Evolutionary conservation across 345 rosid genomes (phyloP).

Genomic region (Leavenworthia alabamica): DNA sequence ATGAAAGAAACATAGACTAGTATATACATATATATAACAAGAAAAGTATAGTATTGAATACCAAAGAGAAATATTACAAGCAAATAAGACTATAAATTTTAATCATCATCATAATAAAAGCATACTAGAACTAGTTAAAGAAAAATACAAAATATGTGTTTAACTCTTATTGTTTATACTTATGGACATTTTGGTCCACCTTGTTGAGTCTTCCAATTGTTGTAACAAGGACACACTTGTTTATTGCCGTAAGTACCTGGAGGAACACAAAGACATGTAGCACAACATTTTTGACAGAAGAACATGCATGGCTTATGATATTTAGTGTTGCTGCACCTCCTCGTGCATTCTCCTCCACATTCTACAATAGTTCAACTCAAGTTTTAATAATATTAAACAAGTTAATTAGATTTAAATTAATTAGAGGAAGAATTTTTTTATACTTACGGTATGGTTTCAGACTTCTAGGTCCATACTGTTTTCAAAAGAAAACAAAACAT

Average conservation of each 20-base stretch:
- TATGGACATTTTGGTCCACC: slow-evolving; percentile 76
- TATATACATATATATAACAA: neutral
- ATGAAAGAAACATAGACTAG: neutral
- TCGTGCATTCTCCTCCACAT: slow-evolving; percentile 49
- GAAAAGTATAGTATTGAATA: neutral
- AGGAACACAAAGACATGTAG: slow-evolving; percentile 71
- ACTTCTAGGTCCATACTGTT: slow-evolving; percentile 47
- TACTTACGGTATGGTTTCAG: slow-evolving; percentile 46
- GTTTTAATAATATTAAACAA: neutral
- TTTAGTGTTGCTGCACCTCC: slow-evolving; percentile 63
- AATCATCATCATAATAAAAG: neutral
- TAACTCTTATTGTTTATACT: neutral
- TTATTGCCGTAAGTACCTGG: slow-evolving; percentile 69
- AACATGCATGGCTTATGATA: slow-evolving; percentile 65
- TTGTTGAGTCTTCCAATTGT: slow-evolving; percentile 63
- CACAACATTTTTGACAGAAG: slow-evolving; percentile 73
- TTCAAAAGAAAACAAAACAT: neutral
- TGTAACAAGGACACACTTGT: slow-evolving; percentile 63
- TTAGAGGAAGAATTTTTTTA: neutral
- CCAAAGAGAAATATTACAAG: no score
- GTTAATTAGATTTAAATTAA: neutral
- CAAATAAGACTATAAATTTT: no score
- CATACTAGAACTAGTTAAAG: neutral
- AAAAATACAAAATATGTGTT: neutral
- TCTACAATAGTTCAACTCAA: neutral